Percentiles rank a stretch among this genome's conserved stretches.
phyloP scores from a whole-genome alignment of 148 eudicot genomes.

The Persicaria tinctoria region DNA sequence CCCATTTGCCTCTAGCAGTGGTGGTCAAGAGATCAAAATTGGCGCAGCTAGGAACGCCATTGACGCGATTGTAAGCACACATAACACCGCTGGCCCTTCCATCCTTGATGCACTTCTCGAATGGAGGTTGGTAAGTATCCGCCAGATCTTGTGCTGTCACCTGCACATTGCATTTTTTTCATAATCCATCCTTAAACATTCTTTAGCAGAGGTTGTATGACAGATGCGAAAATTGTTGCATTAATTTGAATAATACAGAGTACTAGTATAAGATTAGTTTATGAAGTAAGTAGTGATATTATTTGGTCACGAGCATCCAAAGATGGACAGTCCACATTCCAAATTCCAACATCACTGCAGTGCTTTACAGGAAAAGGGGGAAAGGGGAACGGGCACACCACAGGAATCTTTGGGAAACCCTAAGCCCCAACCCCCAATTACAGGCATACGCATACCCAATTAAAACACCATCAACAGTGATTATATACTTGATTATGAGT shows the following conservation, averaged over 20 bases:
- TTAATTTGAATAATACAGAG: too few species aligned
- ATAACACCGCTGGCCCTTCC: slow-evolving; percentile 89
- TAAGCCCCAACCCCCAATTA: too few species aligned
- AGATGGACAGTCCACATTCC: background rate
- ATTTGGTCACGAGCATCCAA: too few species aligned
- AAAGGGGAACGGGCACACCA: background rate
- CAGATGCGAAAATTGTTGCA: too few species aligned
- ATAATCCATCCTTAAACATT: background rate
- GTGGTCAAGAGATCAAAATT: slow-evolving; percentile 58
- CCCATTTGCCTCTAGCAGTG: slow-evolving; percentile 66
- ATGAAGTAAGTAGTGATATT: too few species aligned
- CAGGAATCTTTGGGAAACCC: background rate
- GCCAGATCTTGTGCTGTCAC: slow-evolving; percentile 87
- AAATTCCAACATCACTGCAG: background rate
- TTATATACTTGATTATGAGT: too few species aligned
- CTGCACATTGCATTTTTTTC: slow-evolving; percentile 20
- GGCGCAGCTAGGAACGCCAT: slow-evolving; percentile 88
- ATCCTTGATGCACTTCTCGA: slow-evolving; percentile 59
- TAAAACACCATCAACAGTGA: too few species aligned
- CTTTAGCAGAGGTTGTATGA: too few species aligned
- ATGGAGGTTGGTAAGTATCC: slow-evolving; percentile 89
- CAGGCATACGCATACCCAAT: too few species aligned
- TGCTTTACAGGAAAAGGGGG: too few species aligned
- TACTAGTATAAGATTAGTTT: too few species aligned
- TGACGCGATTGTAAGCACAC: slow-evolving; percentile 87